Evolutionary conservation across 768 basidiomycete genomes (phyloP).

Genomic region (Rhodotorula graminis): DNA sequence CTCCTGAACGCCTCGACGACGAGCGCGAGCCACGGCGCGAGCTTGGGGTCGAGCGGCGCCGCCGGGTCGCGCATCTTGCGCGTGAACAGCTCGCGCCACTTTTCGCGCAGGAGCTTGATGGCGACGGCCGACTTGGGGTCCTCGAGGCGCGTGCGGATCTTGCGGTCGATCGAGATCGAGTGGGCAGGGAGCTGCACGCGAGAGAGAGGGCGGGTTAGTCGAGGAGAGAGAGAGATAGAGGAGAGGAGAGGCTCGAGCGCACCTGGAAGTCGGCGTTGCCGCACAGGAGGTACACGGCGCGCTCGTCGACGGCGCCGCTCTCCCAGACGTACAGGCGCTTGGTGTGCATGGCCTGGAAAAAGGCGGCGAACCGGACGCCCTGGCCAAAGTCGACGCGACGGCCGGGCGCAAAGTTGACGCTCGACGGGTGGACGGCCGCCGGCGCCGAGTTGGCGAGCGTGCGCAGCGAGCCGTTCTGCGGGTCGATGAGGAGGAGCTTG

Average conservation of each 20-base stretch:
- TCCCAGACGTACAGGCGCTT: constrained; percentile 86
- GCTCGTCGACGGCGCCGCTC: constrained; percentile 78
- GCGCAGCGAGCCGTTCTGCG: constrained; percentile 59
- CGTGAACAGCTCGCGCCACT: constrained; percentile 33
- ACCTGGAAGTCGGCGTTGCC: constrained; percentile 80
- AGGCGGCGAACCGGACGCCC: constrained; percentile 55
- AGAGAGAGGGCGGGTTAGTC: background rate
- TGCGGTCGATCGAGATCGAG: constrained; percentile 73
- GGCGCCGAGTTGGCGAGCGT: constrained; percentile 77
- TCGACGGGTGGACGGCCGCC: constrained; percentile 80
- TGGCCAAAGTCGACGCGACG: constrained; percentile 58
- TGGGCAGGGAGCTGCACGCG: constrained; percentile 68
- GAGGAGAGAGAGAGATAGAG: background rate
- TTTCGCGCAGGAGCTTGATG: constrained; percentile 67
- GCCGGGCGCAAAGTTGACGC: constrained; percentile 73
- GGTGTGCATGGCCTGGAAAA: constrained; percentile 64
- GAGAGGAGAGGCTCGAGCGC: background rate
- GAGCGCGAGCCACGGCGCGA: constrained; percentile 30
- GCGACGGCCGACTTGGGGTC: constrained; percentile 70
- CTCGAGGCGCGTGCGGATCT: constrained; percentile 64
- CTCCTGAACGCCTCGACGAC: constrained; percentile 26
- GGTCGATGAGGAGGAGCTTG: constrained; percentile 73
- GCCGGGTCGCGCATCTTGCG: constrained; percentile 37
- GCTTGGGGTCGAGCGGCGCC: constrained; percentile 17
- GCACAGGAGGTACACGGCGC: constrained; percentile 73